These are phyloP conservation scores for Marasmius tenuissimus DNA, from an alignment of 1,284 basidiomycete genomes.

Conservation along the genomic window DNA sequence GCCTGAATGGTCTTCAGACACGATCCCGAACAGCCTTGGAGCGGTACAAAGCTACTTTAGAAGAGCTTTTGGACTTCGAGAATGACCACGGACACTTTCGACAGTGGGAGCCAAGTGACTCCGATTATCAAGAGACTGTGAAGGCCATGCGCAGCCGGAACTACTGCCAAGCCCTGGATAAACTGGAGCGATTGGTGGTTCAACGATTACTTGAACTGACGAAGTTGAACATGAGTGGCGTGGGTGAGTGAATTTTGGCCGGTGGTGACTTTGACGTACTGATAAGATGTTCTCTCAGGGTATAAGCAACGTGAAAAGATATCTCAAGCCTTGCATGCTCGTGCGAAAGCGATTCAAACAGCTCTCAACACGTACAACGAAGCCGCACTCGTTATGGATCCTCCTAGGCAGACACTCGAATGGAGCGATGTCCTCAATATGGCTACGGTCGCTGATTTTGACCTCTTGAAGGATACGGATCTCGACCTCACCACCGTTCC, in stretches of 20 bases:
- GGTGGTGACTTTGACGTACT: too few species aligned
- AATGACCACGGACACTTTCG: slow-evolving; percentile 3
- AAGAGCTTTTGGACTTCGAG: too few species aligned
- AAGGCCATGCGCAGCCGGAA: slow-evolving; percentile 9
- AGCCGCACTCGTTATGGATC: slow-evolving; percentile 19
- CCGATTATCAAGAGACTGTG: slow-evolving; percentile 11
- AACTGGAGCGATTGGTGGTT: slow-evolving; percentile 21
- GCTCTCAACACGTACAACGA: slow-evolving; percentile 27
- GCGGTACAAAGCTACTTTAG: too few species aligned
- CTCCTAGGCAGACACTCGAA: slow-evolving; percentile 18
- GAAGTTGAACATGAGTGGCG: slow-evolving; percentile 3
- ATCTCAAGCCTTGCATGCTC: slow-evolving; percentile 20
- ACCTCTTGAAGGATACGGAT: slow-evolving; percentile 30
- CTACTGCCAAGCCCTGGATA: slow-evolving; percentile 19
- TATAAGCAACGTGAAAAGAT: slow-evolving; percentile 29
- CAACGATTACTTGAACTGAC: slow-evolving; percentile 23
- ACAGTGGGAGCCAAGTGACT: slow-evolving; percentile 9
- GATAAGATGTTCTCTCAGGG: too few species aligned
- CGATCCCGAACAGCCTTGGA: too few species aligned
- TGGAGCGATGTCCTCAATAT: slow-evolving; percentile 31
- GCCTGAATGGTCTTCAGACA: too few species aligned
- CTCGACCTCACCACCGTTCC: slow-evolving; percentile 23
- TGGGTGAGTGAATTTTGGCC: not conserved
- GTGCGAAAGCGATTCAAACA: slow-evolving; percentile 23
- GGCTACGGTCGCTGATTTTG: slow-evolving; percentile 32